Percentiles rank a stretch among this genome's conserved stretches.
Evolutionary conservation across 805 yeast species (phyloP).

Genomic region (Saccharomycopsis sp.): DNA sequence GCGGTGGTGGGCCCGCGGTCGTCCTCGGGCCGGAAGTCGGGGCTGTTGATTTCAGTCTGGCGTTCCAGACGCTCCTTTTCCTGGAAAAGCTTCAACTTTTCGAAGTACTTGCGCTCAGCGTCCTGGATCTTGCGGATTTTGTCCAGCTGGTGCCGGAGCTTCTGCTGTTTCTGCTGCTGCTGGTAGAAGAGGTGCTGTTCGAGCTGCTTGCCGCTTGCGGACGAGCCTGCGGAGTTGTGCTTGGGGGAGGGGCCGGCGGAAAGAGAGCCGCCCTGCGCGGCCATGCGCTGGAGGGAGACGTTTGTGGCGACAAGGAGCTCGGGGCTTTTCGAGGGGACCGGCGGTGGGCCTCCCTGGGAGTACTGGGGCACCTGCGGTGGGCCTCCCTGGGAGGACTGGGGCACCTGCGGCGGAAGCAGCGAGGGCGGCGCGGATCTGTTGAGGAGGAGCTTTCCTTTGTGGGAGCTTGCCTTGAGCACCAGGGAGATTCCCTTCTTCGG

Average conservation of each 20-base stretch:
- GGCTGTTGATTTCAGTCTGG: conserved; percentile 4
- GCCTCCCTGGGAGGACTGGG: no score
- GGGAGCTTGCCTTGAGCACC: not conserved
- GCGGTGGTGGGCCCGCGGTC: conserved; percentile 22
- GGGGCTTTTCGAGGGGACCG: conserved; percentile 19
- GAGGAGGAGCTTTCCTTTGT: not conserved
- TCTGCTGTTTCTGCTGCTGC: conserved; percentile 22
- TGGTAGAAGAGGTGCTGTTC: conserved; percentile 18
- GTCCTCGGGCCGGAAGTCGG: not conserved
- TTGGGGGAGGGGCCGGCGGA: conserved; percentile 11
- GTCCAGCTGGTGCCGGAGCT: conserved; percentile 12
- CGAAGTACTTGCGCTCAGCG: conserved; percentile 19
- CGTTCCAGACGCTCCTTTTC: conserved; percentile 3
- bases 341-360: no score
- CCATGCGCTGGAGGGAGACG: conserved; percentile 18
- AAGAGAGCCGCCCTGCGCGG: conserved; percentile 17
- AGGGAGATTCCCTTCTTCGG: not conserved
- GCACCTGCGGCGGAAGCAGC: not conserved
- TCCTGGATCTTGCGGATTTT: conserved; percentile 5
- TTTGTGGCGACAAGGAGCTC: conserved; percentile 18
- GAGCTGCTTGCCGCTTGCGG: conserved; percentile 3
- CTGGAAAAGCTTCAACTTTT: conserved; percentile 4
- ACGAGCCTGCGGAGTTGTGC: conserved; percentile 6
- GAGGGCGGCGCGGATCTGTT: not conserved
- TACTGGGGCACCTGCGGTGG: no score